A percentile compares a stretch with the other conserved stretches of the same genome.
These are phyloP conservation scores for Dactylorhiza incarnata DNA, from an alignment of 106 monocot genomes.

Conservation along the genomic window DNA sequence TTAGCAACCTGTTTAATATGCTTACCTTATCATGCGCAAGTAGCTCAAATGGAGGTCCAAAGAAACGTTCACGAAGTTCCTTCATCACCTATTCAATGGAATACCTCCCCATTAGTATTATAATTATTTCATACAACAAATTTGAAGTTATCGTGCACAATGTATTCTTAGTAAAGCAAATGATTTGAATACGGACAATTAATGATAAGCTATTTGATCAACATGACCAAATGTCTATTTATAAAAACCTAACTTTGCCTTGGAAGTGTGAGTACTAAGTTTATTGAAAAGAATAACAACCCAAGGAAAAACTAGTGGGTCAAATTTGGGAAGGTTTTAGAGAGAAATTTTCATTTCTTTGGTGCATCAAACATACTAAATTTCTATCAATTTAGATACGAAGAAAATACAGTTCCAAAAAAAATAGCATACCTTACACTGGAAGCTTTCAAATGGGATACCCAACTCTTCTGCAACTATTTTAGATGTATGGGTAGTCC, in stretches of 20 bases:
- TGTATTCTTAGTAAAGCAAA: background rate
- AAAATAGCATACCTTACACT: slow-evolving; percentile 41
- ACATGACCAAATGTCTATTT: background rate
- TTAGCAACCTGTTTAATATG: background rate
- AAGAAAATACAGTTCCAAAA: background rate
- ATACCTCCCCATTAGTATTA: slow-evolving; percentile 1
- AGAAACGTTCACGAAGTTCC: slow-evolving; percentile 73
- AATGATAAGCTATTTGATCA: background rate
- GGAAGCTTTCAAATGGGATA: slow-evolving; percentile 48
- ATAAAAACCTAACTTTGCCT: background rate
- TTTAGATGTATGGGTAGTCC: slow-evolving; percentile 78
- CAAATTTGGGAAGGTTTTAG: no score
- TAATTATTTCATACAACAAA: background rate
- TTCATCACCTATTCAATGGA: slow-evolving; percentile 38
- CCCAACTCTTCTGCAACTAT: slow-evolving; percentile 53
- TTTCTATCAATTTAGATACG: no score
- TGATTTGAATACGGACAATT: background rate
- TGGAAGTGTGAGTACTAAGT: background rate
- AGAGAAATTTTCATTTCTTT: no score
- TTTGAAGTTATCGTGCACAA: background rate
- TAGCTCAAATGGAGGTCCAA: slow-evolving; percentile 80
- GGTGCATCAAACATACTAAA: no score
- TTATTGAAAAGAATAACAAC: background rate
- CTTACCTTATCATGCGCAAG: slow-evolving; percentile 77
- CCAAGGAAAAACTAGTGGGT: background rate